Evolutionary conservation across 2,329 filamentous ascomycete genomes (phyloP), one percentile per base, ranked within the genome.

Genomic region (Aspergillus eucalypticola): DNA sequence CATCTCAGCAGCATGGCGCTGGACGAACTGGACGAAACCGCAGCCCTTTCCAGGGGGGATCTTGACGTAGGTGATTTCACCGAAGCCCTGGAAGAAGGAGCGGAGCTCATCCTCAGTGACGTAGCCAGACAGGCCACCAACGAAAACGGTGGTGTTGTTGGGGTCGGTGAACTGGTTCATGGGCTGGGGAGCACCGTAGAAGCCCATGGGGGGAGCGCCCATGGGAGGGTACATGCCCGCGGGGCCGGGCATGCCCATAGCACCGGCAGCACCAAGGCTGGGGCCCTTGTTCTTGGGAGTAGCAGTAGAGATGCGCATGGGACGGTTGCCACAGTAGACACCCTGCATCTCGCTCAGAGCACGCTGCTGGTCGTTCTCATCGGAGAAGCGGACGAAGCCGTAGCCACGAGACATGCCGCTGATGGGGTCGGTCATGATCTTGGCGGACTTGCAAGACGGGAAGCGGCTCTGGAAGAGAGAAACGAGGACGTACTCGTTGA

Each of bases 161-260:
- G 95, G 95, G 72, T 99, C 95, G 39, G 95, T 99, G 83, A 99
- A 99, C 81, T 99, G 95, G 82, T 99, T 99, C 95, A 99, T 98
- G 66, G 89, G 88, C 78, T 91, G 88, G 64, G 87, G 87, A 68
- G 86, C 83, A 63, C 86, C 87, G 64, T 77, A 77, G 73, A 87
- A 88, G 63, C 84, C 84, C 81, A 90, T 86, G 38, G 86, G 87
- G 60, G 88, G 87, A 69, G 83, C 85, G 64, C 87, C 86, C 88
- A 90, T 90, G 25, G 78, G 78, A 58, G 77, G 82, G 76, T 90
- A 90, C 83, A 89, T 88, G 71, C 86, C 86, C 65, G 83, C 79
- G 65, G 82, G 84, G 64, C 74, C 73, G 64, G 81, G 81, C 77
- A 86, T 85, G 60, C 75, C 78, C 77, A 81, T 80, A 57, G 72